Evolutionary conservation across 2,329 filamentous ascomycete species (phyloP), one percentile per base, ranked within the genome.

Genomic region (Phaeoacremonium minimum): DNA sequence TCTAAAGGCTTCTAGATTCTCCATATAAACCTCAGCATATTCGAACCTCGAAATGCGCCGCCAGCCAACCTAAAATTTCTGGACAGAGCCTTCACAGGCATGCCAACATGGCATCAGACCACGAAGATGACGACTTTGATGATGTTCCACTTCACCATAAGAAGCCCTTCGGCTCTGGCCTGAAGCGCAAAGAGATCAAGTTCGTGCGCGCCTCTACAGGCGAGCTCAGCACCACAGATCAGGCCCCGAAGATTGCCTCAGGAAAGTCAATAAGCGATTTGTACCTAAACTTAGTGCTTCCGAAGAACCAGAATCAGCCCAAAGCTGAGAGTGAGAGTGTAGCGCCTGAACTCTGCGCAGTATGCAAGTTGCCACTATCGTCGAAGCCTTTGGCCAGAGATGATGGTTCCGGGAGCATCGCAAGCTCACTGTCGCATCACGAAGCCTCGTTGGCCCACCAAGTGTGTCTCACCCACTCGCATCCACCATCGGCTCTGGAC

Each of bases 401-500:
- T 29, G 12, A 29, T 40, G 38, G 17, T 33, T 46, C 4, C 57
- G 56, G 47, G 4, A 53, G 17, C 11, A 14, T 50, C 32, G 30
- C 9, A 11, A 36, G 43, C 35, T 34, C 36, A 41, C 40, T 15
- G 41, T 42, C 36, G 6, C 49, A 41, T 22, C 84, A 85, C 55
- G 75, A 79, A 49, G 66, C 72, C 17, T 82, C 75, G 19, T 69
- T 87, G 37, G 79, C 80, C 6, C 86, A 90, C 51, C 85, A 89
- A 61, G 73, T 85, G 26, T 80, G 75, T 42, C 65, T 88, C 2
- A 57, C 68, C 4, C 83, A 87, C 52, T 83, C 82, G 1, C 79
- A 85, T 40, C 83, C 83, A 6, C 85, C 85, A 1, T 88, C 84
- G 0, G 72, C 81, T 12, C 64, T 89, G 15, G 81, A 88, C 56